phyloP scores from a whole-genome alignment of 257 asterid species.

The Fraxinus excelsior region DNA sequence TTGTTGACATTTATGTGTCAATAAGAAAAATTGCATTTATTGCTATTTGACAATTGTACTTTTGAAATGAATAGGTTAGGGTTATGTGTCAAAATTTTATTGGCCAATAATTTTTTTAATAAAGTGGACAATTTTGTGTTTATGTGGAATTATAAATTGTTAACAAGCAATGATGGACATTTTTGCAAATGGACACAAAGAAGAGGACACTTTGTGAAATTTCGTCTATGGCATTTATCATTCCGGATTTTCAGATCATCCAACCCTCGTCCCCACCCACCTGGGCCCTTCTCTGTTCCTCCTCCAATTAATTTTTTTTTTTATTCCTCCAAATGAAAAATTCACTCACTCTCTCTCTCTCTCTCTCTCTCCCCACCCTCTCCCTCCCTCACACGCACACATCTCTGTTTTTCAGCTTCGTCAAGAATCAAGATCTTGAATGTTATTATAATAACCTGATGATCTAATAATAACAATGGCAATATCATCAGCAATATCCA shows the following conservation, averaged over 20 bases:
- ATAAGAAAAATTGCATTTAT: no score
- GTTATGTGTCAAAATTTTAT: no score
- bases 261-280: background rate
- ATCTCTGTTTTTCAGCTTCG: background rate
- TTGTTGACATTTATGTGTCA: no score
- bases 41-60: no score
- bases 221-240: no score
- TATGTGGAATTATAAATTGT: no score
- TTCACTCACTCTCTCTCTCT: background rate
- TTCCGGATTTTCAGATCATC: background rate
- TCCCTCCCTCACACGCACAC: background rate
- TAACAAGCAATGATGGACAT: no score
- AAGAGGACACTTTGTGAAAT: no score
- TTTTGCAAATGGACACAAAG: no score
- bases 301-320: background rate
- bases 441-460: background rate
- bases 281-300: background rate
- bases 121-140: no score
- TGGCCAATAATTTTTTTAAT: no score
- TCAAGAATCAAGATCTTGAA: constrained; percentile 19
- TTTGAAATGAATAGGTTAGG: no score
- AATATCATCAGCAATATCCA: constrained; percentile 44
- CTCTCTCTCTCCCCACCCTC: background rate
- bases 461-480: constrained; percentile 39
- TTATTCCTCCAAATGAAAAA: background rate